phyloP scores from a whole-genome alignment of 768 basidiomycete genomes.

The Auricularia auricula-judae region DNA sequence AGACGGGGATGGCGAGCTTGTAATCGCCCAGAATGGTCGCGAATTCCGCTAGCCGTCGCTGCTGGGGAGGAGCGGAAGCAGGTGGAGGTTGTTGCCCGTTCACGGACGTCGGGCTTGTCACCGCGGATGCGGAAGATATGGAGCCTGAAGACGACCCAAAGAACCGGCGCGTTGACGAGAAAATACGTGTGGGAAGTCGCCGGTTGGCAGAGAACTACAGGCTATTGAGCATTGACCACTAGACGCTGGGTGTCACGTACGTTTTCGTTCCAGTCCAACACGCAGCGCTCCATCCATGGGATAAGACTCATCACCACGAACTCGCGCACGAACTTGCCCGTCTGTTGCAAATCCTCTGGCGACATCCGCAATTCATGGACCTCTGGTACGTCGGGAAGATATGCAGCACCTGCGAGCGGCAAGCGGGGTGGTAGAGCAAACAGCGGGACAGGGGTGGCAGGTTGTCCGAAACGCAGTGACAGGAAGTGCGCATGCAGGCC shows the following conservation, averaged over 20 bases:
- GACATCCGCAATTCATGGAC: slow-evolving; percentile 38
- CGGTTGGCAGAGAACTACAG: slow-evolving; percentile 61
- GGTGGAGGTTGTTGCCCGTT: slow-evolving; percentile 2
- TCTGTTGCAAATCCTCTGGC: slow-evolving; percentile 64
- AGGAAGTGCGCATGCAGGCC: slow-evolving; percentile 70
- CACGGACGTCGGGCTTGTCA: not conserved
- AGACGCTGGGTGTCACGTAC: slow-evolving; percentile 24
- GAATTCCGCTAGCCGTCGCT: slow-evolving; percentile 89
- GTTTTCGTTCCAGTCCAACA: slow-evolving; percentile 87
- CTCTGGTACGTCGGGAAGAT: slow-evolving; percentile 54
- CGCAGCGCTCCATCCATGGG: slow-evolving; percentile 95
- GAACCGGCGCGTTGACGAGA: slow-evolving; percentile 73
- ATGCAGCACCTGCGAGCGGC: slow-evolving; percentile 55
- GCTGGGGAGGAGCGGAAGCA: slow-evolving; percentile 46
- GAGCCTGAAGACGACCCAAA: slow-evolving; percentile 40
- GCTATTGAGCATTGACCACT: not conserved
- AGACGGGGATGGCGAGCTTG: slow-evolving; percentile 69
- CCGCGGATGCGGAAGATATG: not conserved
- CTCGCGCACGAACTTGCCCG: slow-evolving; percentile 73
- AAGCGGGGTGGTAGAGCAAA: slow-evolving; percentile 41
- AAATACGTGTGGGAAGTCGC: slow-evolving; percentile 72
- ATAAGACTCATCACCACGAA: slow-evolving; percentile 81
- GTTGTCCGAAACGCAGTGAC: slow-evolving; percentile 31
- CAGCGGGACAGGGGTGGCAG: slow-evolving; percentile 21
- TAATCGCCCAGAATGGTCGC: slow-evolving; percentile 86